phyloP scores from a whole-genome alignment of 805 yeast species.

The Danielia oregonensis region DNA sequence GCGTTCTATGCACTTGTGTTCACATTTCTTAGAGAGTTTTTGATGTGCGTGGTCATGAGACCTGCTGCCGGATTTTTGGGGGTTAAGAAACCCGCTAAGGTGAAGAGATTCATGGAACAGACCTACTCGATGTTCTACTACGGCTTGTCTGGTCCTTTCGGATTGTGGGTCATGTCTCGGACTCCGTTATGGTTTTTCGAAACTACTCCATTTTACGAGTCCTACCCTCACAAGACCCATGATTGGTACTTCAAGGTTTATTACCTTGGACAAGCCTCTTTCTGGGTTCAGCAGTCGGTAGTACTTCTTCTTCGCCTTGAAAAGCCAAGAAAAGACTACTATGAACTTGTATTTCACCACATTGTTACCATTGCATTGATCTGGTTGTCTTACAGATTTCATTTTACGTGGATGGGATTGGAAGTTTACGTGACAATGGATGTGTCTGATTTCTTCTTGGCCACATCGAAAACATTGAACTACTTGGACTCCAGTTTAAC shows the following conservation, averaged over 20 bases:
- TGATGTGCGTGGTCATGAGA: constrained; percentile 74
- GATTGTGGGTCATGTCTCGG: constrained; percentile 77
- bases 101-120: constrained; percentile 89
- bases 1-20: constrained; percentile 78
- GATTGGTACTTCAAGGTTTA: constrained; percentile 69
- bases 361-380: constrained; percentile 85
- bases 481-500: constrained; percentile 68
- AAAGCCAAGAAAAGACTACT: constrained; percentile 91
- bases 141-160: constrained; percentile 78
- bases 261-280: constrained; percentile 90
- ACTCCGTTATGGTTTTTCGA: constrained; percentile 88
- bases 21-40: constrained; percentile 86
- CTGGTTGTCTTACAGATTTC: constrained; percentile 85
- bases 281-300: constrained; percentile 95
- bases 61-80: constrained; percentile 65
- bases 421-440: constrained; percentile 95
- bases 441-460: constrained; percentile 83
- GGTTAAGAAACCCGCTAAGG: constrained; percentile 50
- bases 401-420: constrained; percentile 94
- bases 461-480: constrained; percentile 80
- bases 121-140: constrained; percentile 80
- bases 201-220: constrained; percentile 73
- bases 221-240: constrained; percentile 81
- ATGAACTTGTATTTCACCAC: constrained; percentile 90
- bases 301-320: constrained; percentile 81